Conservation (phyloP, 2,329 filamentous ascomycete genomes). For the Claviceps sp. region DNA sequence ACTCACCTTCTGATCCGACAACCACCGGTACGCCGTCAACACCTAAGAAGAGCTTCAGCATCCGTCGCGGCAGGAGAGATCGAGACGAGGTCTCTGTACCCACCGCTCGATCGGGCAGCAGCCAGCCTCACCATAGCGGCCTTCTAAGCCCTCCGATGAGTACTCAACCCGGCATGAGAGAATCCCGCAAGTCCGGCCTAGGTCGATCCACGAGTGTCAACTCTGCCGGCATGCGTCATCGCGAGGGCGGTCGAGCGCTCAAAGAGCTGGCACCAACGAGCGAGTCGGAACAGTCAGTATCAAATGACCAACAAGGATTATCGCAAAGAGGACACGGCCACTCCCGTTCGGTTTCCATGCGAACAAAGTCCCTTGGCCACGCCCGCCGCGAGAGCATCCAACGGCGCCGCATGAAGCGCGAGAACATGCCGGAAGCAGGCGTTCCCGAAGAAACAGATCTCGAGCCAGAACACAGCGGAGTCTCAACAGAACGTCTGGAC, state of each 20-base stretch:
- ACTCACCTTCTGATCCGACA: conserved; percentile 52
- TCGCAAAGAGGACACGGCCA: conserved; percentile 38
- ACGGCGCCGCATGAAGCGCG: conserved; percentile 61
- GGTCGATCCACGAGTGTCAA: conserved; percentile 87
- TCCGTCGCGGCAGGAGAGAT: conserved; percentile 46
- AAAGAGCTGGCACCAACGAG: conserved; percentile 62
- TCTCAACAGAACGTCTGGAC: conserved; percentile 47
- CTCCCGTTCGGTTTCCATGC: conserved; percentile 48
- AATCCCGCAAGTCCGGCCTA: conserved; percentile 51
- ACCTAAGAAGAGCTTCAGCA: conserved; percentile 79
- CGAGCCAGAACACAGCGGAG: conserved; percentile 51
- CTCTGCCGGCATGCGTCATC: conserved; percentile 65
- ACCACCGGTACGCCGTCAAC: conserved; percentile 29
- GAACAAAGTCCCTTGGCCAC: conserved; percentile 81
- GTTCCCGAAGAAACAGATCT: conserved; percentile 85
- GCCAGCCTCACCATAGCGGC: conserved; percentile 62
- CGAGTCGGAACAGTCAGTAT: conserved; percentile 62
- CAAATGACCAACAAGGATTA: conserved; percentile 36
- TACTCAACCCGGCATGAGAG: conserved; percentile 35
- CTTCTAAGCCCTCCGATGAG: conserved; percentile 61
- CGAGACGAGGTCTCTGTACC: conserved; percentile 34
- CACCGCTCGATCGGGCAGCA: conserved; percentile 41
- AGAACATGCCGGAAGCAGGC: conserved; percentile 59
- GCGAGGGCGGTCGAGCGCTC: conserved; percentile 31
- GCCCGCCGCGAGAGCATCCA: conserved; percentile 86